These are phyloP conservation scores for Thymus quinquecostatus DNA, from an alignment of 257 asterid genomes.

Conservation along the genomic window DNA sequence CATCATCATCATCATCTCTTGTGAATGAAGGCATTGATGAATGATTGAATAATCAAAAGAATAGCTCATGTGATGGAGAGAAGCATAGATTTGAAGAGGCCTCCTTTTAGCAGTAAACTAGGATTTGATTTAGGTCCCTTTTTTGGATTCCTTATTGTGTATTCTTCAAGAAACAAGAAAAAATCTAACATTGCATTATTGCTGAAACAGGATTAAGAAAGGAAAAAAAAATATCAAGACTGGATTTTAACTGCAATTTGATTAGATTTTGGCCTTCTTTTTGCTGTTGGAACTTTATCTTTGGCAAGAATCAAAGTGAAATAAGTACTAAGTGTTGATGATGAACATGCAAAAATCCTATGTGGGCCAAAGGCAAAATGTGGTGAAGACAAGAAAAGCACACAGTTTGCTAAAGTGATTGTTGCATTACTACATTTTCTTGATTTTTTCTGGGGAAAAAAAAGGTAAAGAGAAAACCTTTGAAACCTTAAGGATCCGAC, in stretches of 20 bases:
- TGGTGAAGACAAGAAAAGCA: slow-evolving; percentile 20
- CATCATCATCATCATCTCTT: slow-evolving; percentile 55
- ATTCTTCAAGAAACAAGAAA: slow-evolving; percentile 29
- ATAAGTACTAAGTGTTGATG: neutral
- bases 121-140: slow-evolving; percentile 7
- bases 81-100: slow-evolving; percentile 28
- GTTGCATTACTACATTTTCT: neutral
- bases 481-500: neutral
- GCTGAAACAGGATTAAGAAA: neutral
- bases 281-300: slow-evolving; percentile 24
- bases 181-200: neutral
- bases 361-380: slow-evolving; percentile 29
- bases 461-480: too few relatives aligned
- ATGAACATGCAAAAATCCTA: slow-evolving; percentile 14
- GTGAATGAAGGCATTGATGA: slow-evolving; percentile 27
- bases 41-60: neutral
- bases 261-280: neutral
- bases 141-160: slow-evolving; percentile 25
- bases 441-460: neutral
- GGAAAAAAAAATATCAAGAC: neutral
- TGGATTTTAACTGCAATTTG: neutral
- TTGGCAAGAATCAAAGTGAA: slow-evolving; percentile 8
- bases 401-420: slow-evolving; percentile 41
- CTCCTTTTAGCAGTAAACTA: neutral
- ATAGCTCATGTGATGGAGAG: slow-evolving; percentile 2